A percentile compares a stretch with the other conserved stretches of the same genome.
These are phyloP conservation scores for Gossypium mustelinum DNA, from an alignment of 345 rosid species.

Conservation along the genomic window DNA sequence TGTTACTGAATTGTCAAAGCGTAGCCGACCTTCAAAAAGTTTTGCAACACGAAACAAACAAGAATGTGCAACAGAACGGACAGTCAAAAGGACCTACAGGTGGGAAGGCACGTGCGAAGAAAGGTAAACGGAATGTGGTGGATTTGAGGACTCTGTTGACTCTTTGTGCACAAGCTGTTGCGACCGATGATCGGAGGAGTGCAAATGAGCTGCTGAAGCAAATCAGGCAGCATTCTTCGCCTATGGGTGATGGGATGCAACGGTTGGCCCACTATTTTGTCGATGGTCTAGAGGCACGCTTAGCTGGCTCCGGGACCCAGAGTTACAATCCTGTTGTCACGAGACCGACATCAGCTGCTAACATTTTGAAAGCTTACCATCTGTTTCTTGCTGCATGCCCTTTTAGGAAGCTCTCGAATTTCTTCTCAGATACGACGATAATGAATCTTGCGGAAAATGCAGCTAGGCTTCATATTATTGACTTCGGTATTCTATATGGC, in stretches of 20 bases:
- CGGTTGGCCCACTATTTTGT: slow-evolving; percentile 44
- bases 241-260: slow-evolving; percentile 45
- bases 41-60: slow-evolving; percentile 27
- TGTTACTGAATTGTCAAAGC: slow-evolving; percentile 35
- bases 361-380: slow-evolving; percentile 51
- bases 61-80: slow-evolving; percentile 23
- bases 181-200: slow-evolving; percentile 34
- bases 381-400: slow-evolving; percentile 48
- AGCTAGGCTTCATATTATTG: slow-evolving; percentile 47
- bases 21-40: slow-evolving; percentile 34
- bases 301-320: slow-evolving; percentile 47
- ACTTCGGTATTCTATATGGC: slow-evolving; percentile 56
- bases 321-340: slow-evolving; percentile 27
- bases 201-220: slow-evolving; percentile 40
- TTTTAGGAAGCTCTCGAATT: slow-evolving; percentile 38
- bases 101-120: slow-evolving; percentile 38
- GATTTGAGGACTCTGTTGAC: slow-evolving; percentile 52
- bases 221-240: slow-evolving; percentile 43
- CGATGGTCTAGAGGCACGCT: slow-evolving; percentile 42
- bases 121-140: slow-evolving; percentile 35
- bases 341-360: slow-evolving; percentile 43
- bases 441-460: slow-evolving; percentile 43
- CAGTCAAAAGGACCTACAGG: slow-evolving; percentile 28
- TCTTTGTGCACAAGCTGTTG: slow-evolving; percentile 59
- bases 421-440: slow-evolving; percentile 48